phyloP scores from a whole-genome alignment of 2,329 filamentous ascomycete genomes.

The Penicillium sp. region DNA sequence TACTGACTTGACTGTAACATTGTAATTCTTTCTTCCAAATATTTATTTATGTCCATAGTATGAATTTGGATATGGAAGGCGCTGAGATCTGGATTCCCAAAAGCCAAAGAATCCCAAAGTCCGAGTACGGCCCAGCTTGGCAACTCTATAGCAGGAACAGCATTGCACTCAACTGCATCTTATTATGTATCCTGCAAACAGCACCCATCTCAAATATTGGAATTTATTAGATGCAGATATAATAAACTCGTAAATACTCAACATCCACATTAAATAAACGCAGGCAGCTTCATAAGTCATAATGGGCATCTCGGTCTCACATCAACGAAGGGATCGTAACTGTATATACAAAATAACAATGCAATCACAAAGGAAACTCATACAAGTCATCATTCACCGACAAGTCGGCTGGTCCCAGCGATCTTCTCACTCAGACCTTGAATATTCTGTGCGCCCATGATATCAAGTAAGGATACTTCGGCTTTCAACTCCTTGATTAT shows the following conservation, averaged over 20 bases:
- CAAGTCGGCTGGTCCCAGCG: slow-evolving; percentile 8
- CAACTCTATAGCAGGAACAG: slow-evolving; percentile 18
- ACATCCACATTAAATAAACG: not conserved
- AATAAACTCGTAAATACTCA: not conserved
- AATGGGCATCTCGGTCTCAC: not conserved
- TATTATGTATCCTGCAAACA: too few species aligned
- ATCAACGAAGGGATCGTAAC: not conserved
- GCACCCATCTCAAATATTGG: not conserved
- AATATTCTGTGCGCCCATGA: slow-evolving; percentile 23
- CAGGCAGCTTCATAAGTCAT: not conserved
- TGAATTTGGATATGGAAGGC: slow-evolving; percentile 33
- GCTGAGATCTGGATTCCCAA: slow-evolving; percentile 26
- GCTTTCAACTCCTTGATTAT: slow-evolving; percentile 28
- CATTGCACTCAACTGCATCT: too few species aligned
- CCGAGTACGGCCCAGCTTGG: too few species aligned
- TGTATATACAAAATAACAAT: not conserved
- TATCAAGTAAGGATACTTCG: slow-evolving; percentile 24
- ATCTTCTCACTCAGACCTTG: slow-evolving; percentile 19
- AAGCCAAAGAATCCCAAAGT: too few species aligned
- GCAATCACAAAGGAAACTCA: not conserved
- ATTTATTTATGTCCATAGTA: slow-evolving; percentile 14
- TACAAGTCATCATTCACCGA: not conserved
- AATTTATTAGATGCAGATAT: not conserved
- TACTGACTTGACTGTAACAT: too few species aligned
- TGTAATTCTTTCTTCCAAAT: too few species aligned